Conservation (phyloP, 129 eudicot genomes). For the Tagetes patula region DNA sequence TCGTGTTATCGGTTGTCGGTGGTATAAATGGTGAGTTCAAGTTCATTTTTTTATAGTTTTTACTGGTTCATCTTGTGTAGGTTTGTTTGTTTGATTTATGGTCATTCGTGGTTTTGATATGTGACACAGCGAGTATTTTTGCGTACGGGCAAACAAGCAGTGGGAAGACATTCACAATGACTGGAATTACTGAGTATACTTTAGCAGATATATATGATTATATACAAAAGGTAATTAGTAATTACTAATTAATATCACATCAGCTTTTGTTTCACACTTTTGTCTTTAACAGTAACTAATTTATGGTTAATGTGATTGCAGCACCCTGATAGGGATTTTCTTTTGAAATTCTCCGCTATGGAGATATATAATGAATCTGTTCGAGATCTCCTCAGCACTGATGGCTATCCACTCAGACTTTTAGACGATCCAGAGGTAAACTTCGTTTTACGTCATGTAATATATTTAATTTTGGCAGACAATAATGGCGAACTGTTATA, state of each 20-base stretch:
- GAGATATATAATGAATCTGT: constrained; percentile 97
- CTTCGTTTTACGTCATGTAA: background rate
- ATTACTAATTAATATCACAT: background rate
- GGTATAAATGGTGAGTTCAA: constrained; percentile 83
- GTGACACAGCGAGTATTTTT: constrained; percentile 75
- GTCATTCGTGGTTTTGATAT: background rate
- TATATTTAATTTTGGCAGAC: constrained; percentile 7
- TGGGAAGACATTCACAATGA: constrained; percentile 97
- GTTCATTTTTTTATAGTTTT: background rate
- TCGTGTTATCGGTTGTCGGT: constrained; percentile 78
- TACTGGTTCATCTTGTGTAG: constrained; percentile 17
- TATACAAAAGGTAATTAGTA: constrained; percentile 62
- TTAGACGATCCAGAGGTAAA: constrained; percentile 96
- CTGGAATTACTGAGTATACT: constrained; percentile 89
- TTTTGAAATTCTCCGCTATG: constrained; percentile 87
- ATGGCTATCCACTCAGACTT: constrained; percentile 75
- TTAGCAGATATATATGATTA: constrained; percentile 84
- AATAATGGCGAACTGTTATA: constrained; percentile 4
- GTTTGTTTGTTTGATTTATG: constrained; percentile 11
- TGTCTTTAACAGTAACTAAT: constrained; percentile 13
- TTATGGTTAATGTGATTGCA: constrained; percentile 33
- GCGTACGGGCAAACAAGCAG: constrained; percentile 99
- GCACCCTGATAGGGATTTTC: constrained; percentile 88
- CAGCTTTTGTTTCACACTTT: constrained; percentile 18
- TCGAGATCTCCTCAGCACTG: constrained; percentile 76